Evolutionary conservation across 768 basidiomycete genomes (phyloP), one percentile per base, ranked within the genome.

Genomic region (Nidularia sp.): DNA sequence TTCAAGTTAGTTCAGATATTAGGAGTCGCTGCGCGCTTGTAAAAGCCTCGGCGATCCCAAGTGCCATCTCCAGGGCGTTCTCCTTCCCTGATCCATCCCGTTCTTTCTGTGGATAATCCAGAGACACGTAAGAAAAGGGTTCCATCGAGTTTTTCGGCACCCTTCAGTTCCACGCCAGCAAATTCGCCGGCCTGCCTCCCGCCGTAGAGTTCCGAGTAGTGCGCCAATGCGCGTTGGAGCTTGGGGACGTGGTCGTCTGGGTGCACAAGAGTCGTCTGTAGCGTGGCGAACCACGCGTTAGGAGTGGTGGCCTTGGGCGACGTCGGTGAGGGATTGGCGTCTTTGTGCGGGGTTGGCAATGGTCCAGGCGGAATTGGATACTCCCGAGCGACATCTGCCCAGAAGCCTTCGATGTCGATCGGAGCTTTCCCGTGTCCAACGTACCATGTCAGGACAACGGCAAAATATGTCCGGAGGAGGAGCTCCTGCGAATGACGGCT

Each of bases 121-220:
- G 84, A 85, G 0, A 70, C 69, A 44, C 85, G 70, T 35, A 85
- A 57, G 61, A 90, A 90, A 46, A 90, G 57, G 13, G 78, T 79
- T 6, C 86, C 86, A 61, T 88, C 86, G 31, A 78, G 57, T 39
- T 68, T 61, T 49, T 80, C 79, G 5, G 73, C 75, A n/a, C 78
- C 84, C 10, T 72, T 68, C 42, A 85, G 64, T 47, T 80, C 70
- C 9, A 73, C 73, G 1, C 52, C 47, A 47, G 52, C 57, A 47
- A 66, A 61, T 51, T 62, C 54, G 31, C 55, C 46, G 45, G 52
- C 47, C 6, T 56, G 52, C 36, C 77, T 68, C 32, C 60, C 55
- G 7, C 81, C 82, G 47, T 78, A 84, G 47, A 76, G 31, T 7
- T 57, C 48, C 4, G 66, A 72, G 49, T 72, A 78, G 60, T 80